Evolutionary conservation across 2,329 filamentous ascomycete species (phyloP).

Genomic region (Penicillium sp.): DNA sequence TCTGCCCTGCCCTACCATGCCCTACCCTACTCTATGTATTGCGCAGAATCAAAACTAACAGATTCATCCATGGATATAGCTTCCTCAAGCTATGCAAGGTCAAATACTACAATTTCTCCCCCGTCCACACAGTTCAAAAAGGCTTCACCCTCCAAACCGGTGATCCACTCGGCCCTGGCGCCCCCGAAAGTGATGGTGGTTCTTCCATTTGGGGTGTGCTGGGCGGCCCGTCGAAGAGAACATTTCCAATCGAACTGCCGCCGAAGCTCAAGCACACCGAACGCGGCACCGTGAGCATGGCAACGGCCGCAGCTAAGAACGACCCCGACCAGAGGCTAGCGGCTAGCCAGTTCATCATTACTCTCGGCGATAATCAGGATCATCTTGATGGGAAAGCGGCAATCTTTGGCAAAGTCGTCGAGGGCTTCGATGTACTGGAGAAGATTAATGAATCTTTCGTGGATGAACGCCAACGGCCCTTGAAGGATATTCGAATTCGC

Average conservation of each 20-base stretch:
- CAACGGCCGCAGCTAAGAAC: constrained; percentile 75
- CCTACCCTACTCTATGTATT: background rate
- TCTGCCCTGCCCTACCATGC: too few relatives aligned
- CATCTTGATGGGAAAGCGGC: constrained; percentile 92
- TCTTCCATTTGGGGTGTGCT: constrained; percentile 89
- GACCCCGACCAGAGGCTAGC: constrained; percentile 83
- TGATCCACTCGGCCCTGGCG: constrained; percentile 86
- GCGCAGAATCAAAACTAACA: constrained; percentile 24
- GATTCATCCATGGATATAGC: constrained; percentile 59
- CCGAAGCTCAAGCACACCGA: constrained; percentile 87
- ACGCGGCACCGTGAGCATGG: constrained; percentile 94
- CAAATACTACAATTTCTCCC: constrained; percentile 99
- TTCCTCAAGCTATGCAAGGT: constrained; percentile 98
- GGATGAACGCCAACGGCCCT: constrained; percentile 80
- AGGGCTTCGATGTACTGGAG: constrained; percentile 91
- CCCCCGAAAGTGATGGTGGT: constrained; percentile 85
- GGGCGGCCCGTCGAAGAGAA: constrained; percentile 70
- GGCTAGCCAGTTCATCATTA: constrained; percentile 92
- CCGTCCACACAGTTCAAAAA: constrained; percentile 88
- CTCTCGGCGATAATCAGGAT: constrained; percentile 84
- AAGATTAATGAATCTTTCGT: constrained; percentile 91
- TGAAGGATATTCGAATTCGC: constrained; percentile 93
- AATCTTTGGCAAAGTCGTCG: constrained; percentile 92
- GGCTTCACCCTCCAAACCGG: constrained; percentile 96
- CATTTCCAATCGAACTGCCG: constrained; percentile 82